A percentile compares a stretch with the other conserved stretches of the same genome.
These are phyloP conservation scores for Trichoderma koningii DNA, from an alignment of 2,329 filamentous ascomycete species.

Conservation along the genomic window DNA sequence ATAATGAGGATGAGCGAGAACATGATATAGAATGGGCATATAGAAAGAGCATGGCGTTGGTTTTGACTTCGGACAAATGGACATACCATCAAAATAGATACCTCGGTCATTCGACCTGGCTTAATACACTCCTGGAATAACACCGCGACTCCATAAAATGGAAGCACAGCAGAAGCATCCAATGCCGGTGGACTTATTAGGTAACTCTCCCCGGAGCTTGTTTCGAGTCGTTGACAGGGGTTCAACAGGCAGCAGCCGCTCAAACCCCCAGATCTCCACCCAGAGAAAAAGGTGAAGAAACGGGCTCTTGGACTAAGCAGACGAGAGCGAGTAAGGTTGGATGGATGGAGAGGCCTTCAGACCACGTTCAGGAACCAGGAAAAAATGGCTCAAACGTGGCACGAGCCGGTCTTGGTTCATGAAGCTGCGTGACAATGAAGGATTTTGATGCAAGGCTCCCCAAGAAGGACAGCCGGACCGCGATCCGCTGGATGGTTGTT, in stretches of 20 bases:
- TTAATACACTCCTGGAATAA: not conserved
- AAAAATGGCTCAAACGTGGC: slow-evolving; percentile 20
- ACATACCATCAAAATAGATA: slow-evolving; percentile 7
- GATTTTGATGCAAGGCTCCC: slow-evolving; percentile 2
- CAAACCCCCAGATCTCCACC: slow-evolving; percentile 7
- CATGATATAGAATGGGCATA: not conserved
- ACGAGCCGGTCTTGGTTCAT: not conserved
- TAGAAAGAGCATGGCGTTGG: not conserved
- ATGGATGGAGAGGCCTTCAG: not conserved
- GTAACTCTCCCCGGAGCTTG: not conserved
- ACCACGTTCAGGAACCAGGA: not conserved
- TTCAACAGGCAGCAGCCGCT: slow-evolving; percentile 18
- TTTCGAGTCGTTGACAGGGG: slow-evolving; percentile 5
- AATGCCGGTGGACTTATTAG: not conserved
- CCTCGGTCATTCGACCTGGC: not conserved
- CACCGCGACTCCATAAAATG: not conserved
- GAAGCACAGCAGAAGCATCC: not conserved
- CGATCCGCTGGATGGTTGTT: not conserved
- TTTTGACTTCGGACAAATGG: not conserved
- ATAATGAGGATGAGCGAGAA: not conserved
- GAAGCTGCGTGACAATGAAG: slow-evolving; percentile 2
- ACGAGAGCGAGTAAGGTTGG: not conserved
- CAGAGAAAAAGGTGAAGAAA: not conserved
- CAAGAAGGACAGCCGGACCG: not conserved
- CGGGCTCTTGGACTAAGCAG: not conserved